Percentiles rank a stretch among this genome's conserved stretches.
Conservation (phyloP, 352 stramenopile species). For the Hyaloperonospora brassicae region DNA sequence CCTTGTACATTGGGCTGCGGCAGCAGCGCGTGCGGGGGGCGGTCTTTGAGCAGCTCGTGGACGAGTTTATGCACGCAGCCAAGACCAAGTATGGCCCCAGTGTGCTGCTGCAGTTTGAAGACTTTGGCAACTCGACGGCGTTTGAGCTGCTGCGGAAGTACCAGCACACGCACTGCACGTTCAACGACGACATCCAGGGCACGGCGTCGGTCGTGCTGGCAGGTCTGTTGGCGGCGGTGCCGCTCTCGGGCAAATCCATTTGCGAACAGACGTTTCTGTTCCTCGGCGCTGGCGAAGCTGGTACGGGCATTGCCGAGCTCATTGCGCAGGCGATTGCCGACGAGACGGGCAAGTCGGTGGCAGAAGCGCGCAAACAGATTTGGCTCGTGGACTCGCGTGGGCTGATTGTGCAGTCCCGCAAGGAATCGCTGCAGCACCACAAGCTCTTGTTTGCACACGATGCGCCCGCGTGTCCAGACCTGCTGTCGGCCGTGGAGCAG, state of each 20-base stretch:
- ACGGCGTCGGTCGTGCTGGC: conserved; percentile 24
- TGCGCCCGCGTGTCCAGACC: conserved; percentile 43
- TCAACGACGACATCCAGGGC: conserved; percentile 97
- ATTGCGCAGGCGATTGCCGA: conserved; percentile 88
- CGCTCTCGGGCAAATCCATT: conserved; percentile 29
- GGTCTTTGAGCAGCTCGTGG: conserved; percentile 91
- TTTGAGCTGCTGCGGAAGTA: conserved; percentile 72
- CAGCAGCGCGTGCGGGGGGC: conserved; percentile 83
- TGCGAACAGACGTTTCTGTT: conserved; percentile 94
- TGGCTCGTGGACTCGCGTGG: conserved; percentile 90
- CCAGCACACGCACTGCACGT: conserved; percentile 80
- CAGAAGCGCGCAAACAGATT: conserved; percentile 87
- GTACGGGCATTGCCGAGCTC: conserved; percentile 91
- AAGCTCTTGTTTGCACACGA: conserved; percentile 87
- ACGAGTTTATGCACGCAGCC: conserved; percentile 94
- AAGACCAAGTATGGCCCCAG: conserved; percentile 82
- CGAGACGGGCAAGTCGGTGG: conserved; percentile 78
- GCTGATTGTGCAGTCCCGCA: conserved; percentile 67
- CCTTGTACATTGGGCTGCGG: conserved; percentile 92
- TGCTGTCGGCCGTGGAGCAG: conserved; percentile 72
- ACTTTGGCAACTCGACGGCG: conserved; percentile 4
- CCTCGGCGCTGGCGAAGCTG: conserved; percentile 90
- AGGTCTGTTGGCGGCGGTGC: neutral
- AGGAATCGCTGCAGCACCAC: conserved; percentile 81
- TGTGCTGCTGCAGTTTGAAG: neutral